Evolutionary conservation across 768 basidiomycete species (phyloP).

Genomic region (Mycena galopus): DNA sequence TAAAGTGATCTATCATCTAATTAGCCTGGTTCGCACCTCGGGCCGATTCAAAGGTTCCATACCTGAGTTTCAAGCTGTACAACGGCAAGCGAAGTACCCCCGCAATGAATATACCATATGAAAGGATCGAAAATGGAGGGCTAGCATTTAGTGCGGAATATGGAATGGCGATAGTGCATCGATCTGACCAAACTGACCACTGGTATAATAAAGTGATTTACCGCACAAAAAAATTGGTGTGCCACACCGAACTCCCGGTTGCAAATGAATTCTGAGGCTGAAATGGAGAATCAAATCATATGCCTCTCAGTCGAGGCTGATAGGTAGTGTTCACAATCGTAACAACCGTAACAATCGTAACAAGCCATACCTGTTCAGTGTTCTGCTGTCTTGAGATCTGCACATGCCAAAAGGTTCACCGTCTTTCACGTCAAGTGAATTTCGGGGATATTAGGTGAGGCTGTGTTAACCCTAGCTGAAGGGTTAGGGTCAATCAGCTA

Average conservation of each 20-base stretch:
- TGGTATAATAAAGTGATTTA: not conserved
- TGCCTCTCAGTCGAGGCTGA: not conserved
- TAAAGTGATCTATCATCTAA: conserved; percentile 1
- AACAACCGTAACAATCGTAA: no score
- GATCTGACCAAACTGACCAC: conserved; percentile 1
- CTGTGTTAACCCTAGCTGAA: no score
- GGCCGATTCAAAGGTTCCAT: not conserved
- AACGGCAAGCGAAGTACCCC: no score
- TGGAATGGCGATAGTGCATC: not conserved
- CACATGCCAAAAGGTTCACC: not conserved
- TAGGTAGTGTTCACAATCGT: no score
- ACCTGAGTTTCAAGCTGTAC: no score
- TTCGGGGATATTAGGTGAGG: no score
- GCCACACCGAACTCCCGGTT: not conserved
- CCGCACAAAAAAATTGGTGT: not conserved
- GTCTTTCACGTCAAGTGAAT: not conserved
- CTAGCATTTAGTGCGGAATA: not conserved
- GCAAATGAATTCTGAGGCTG: not conserved
- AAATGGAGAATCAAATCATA: not conserved
- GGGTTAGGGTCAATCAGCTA: no score
- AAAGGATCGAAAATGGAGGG: not conserved
- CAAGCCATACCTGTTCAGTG: not conserved
- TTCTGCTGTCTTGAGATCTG: not conserved
- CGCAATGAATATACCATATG: no score
- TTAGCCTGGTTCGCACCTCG: conserved; percentile 1